phyloP scores from a whole-genome alignment of 2,329 filamentous ascomycete genomes.

The Bipolaris cookei region DNA sequence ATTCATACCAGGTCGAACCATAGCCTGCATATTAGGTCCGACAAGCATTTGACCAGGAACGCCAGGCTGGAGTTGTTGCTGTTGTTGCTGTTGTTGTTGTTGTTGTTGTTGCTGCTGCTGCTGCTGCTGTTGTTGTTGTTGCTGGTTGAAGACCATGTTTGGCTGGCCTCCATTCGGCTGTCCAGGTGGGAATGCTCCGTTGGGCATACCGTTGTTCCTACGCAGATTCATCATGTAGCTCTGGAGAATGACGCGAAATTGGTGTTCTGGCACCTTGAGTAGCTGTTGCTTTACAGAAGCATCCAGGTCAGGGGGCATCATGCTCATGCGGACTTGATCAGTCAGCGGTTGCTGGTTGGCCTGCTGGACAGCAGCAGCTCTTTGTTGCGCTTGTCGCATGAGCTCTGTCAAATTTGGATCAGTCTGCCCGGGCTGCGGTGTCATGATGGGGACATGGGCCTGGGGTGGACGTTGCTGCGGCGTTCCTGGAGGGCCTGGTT shows the following conservation, averaged over 20 bases:
- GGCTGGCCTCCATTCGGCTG: constrained; percentile 33
- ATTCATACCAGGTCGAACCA: constrained; percentile 36
- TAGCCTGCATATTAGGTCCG: constrained; percentile 35
- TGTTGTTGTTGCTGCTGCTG: constrained; percentile 39
- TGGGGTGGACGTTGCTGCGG: constrained; percentile 47
- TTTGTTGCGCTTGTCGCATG: constrained; percentile 46
- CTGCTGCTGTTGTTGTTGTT: constrained; percentile 29
- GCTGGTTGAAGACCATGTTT: constrained; percentile 42
- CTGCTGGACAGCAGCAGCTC: constrained; percentile 38
- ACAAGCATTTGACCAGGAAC: constrained; percentile 40
- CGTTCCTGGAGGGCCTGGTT: constrained; percentile 44
- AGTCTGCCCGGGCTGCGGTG: constrained; percentile 37
- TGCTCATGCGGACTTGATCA: constrained; percentile 40
- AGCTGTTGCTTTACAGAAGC: constrained; percentile 41
- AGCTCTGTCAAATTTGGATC: constrained; percentile 41
- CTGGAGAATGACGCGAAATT: constrained; percentile 40
- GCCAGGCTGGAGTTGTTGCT: constrained; percentile 28
- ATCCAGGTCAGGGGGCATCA: constrained; percentile 43
- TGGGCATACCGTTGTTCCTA: constrained; percentile 31
- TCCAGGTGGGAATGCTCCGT: constrained; percentile 27
- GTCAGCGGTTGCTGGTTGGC: constrained; percentile 36
- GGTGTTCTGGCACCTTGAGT: constrained; percentile 44
- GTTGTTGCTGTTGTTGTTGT: constrained; percentile 24
- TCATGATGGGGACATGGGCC: constrained; percentile 46
- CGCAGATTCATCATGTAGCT: constrained; percentile 34